Conservation (phyloP, 2,329 filamentous ascomycete species). For the Domatiomyces catenatus region DNA sequence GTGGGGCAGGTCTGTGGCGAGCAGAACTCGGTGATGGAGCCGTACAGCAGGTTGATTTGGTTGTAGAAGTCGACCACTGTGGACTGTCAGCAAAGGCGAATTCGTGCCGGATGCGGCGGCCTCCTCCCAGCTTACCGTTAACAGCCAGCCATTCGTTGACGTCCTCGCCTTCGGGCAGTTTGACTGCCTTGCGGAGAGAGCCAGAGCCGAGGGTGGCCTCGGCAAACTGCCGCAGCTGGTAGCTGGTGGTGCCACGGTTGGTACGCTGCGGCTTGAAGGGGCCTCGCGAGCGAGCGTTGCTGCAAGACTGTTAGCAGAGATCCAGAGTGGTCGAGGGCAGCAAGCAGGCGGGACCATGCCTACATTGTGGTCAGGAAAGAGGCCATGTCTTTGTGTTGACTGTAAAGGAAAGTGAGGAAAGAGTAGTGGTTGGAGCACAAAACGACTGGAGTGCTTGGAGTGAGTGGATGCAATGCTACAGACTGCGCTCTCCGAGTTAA, state of each 20-base stretch:
- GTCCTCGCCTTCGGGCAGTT: slow-evolving; percentile 91
- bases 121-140: slow-evolving; percentile 48
- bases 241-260: slow-evolving; percentile 74
- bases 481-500: background rate
- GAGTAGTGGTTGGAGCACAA: background rate
- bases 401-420: background rate
- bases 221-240: slow-evolving; percentile 93
- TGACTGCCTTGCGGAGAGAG: slow-evolving; percentile 88
- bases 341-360: slow-evolving; percentile 32
- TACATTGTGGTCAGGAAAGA: slow-evolving; percentile 73
- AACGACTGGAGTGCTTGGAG: background rate
- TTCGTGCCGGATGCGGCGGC: background rate
- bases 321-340: slow-evolving; percentile 17
- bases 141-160: slow-evolving; percentile 97
- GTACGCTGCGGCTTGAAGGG: slow-evolving; percentile 79
- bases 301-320: slow-evolving; percentile 28
- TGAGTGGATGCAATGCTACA: background rate
- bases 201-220: slow-evolving; percentile 92
- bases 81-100: background rate
- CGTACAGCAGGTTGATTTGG: slow-evolving; percentile 97
- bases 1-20: slow-evolving; percentile 92
- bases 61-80: slow-evolving; percentile 99
- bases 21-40: slow-evolving; percentile 97
- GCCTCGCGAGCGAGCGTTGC: slow-evolving; percentile 74
- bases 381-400: slow-evolving; percentile 28